These are phyloP conservation scores for Physocladia obscura DNA, from an alignment of 192 early-diverging fungal genomes.

Conservation along the genomic window DNA sequence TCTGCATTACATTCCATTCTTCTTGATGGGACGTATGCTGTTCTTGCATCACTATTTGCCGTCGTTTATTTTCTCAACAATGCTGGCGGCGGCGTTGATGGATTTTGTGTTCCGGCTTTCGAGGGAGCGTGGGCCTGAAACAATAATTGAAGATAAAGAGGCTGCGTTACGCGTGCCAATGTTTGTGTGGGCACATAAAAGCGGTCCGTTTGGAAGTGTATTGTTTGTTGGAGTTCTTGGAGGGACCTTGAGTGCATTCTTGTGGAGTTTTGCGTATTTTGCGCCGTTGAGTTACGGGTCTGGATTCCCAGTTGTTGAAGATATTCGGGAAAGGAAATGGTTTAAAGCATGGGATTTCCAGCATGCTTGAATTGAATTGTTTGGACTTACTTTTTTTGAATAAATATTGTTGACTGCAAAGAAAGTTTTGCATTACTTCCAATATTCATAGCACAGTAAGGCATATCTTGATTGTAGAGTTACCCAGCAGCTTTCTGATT, in stretches of 20 bases:
- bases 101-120: constrained; percentile 63
- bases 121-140: constrained; percentile 1
- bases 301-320: constrained; percentile 56
- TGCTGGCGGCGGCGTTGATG: constrained; percentile 71
- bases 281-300: constrained; percentile 86
- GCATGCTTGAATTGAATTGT: constrained; percentile 41
- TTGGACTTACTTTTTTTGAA: constrained; percentile 2
- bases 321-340: constrained; percentile 67
- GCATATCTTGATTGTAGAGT: no score
- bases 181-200: constrained; percentile 15
- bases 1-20: constrained; percentile 90
- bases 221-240: constrained; percentile 44
- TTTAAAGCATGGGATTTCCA: constrained; percentile 87
- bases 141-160: constrained; percentile 6
- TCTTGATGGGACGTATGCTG: constrained; percentile 84
- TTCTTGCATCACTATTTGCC: constrained; percentile 97
- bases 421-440: no score
- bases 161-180: constrained; percentile 23
- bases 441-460: no score
- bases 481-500: no score
- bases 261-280: constrained; percentile 74
- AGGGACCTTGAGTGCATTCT: constrained; percentile 42
- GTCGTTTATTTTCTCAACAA: constrained; percentile 75
- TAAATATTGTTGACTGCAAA: no score
- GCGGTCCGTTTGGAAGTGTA: constrained; percentile 29